Base-by-base conservation (phyloP, 371 early-diverging fungal genomes). In the Mortierella polycephala region DNA sequence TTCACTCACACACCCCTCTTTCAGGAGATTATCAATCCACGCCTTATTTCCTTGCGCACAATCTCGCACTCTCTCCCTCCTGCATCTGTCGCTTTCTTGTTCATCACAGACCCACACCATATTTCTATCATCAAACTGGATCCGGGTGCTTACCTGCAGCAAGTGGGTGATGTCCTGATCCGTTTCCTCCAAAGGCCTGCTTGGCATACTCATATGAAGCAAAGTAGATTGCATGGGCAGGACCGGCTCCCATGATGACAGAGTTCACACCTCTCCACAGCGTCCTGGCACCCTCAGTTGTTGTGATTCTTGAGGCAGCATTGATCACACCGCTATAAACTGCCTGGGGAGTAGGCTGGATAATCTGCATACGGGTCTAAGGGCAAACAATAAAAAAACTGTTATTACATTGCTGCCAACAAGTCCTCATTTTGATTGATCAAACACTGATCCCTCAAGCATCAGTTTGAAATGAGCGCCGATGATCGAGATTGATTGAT, bases 181-280 rank as follows among this genome's bases (percentile, higher is more conserved):
- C 68, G 69, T 83, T 85, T 23, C 76, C 90, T 13, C 87, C 90
- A 74, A 95, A 90, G 6, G 85, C 47, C 42, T 88, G 88, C 83
- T 97, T 98, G 71, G 90, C 92, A 51, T 89, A 85, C 74, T 98
- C 98, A 80, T 98, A 98, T 5, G 94, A 92, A 10, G 95, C 96
- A 87, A 97, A 98, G 75, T 97, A 95, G 44, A 98, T 85, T 0
- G 98, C 98, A 75, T 98, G 98, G 5, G 98, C 94, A 6, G 98
- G 98, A 0, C 98, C 98, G 2, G 98, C 97, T 18, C 98, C 98
- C 71, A 96, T 69, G 12, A 96, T 87, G 14, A 98, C 95, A 5
- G 96, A 96, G 72, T 87, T 90, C 9, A 97, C 95, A 23, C 98
- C 98, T 41, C 96, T 86, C 96, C 96, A 98, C 54, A 98, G 86